A percentile compares a stretch with the other conserved stretches of the same genome.
Conservation (phyloP, 345 rosid species). For the Hirschfeldia incana region DNA sequence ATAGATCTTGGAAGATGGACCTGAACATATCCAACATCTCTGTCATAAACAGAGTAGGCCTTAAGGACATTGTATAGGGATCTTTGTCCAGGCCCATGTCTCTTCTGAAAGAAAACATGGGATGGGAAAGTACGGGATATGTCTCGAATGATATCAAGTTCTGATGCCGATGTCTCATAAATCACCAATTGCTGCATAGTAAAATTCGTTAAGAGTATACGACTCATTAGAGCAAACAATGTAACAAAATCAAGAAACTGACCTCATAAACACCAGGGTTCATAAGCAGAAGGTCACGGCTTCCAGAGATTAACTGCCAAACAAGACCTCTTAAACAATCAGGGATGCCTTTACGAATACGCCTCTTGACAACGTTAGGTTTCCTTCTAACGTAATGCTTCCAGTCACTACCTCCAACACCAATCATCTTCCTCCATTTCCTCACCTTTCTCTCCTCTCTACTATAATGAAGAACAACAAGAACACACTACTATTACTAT, state of each 20-base stretch:
- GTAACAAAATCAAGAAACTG: not conserved
- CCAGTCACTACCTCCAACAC: constrained; percentile 98
- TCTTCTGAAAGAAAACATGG: constrained; percentile 97
- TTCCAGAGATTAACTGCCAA: constrained; percentile 96
- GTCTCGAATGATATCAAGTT: constrained; percentile 91
- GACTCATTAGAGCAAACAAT: not conserved
- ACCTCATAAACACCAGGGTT: constrained; percentile 98
- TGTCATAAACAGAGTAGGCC: constrained; percentile 94
- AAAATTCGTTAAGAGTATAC: constrained; percentile 4
- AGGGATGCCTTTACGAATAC: constrained; percentile 89
- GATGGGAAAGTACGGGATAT: constrained; percentile 97
- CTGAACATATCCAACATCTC: constrained; percentile 99
- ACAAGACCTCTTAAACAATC: constrained; percentile 98
- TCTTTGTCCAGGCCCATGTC: constrained; percentile 99
- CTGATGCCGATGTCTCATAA: constrained; percentile 94
- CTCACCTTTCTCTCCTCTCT: constrained; percentile 87
- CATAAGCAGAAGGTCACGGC: constrained; percentile 92
- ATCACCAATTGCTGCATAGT: constrained; percentile 80
- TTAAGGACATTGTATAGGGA: constrained; percentile 92
- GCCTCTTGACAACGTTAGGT: constrained; percentile 82
- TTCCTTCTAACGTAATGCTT: constrained; percentile 87
- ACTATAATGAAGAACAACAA: constrained; percentile 32
- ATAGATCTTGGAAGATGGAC: constrained; percentile 37
- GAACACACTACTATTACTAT: not conserved
- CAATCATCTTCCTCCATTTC: constrained; percentile 99